Evolutionary conservation across 2,329 filamentous ascomycete species (phyloP).

Genomic region (Neonectria faginata): DNA sequence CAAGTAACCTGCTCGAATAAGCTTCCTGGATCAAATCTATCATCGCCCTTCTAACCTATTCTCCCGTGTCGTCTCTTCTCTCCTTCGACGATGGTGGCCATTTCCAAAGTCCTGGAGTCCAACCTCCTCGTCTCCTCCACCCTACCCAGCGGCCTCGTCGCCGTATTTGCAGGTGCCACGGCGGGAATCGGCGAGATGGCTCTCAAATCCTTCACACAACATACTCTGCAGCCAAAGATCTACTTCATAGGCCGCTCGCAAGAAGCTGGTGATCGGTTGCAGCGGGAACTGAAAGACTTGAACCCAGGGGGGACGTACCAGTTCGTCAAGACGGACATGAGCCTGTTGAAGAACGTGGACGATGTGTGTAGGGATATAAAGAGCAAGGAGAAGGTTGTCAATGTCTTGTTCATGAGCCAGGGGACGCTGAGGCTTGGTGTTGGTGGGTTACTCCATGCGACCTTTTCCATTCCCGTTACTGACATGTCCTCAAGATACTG

Average conservation of each 20-base stretch:
- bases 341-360: slow-evolving; percentile 64
- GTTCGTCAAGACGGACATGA: slow-evolving; percentile 63
- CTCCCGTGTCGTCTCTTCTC: not conserved
- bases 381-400: slow-evolving; percentile 56
- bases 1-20: not conserved
- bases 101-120: slow-evolving; percentile 28
- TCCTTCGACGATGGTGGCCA: slow-evolving; percentile 29
- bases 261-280: slow-evolving; percentile 52
- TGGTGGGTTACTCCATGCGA: slow-evolving; percentile 15
- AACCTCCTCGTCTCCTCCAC: slow-evolving; percentile 28
- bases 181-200: slow-evolving; percentile 65
- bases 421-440: slow-evolving; percentile 49
- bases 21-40: not conserved
- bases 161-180: slow-evolving; percentile 66
- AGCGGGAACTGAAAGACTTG: slow-evolving; percentile 54
- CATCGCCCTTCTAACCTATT: not conserved
- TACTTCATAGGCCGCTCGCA: slow-evolving; percentile 64
- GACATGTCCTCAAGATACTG: slow-evolving; percentile 57
- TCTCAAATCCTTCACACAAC: slow-evolving; percentile 58
- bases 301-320: slow-evolving; percentile 58
- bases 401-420: slow-evolving; percentile 60
- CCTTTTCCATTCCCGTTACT: not conserved
- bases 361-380: slow-evolving; percentile 59
- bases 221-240: slow-evolving; percentile 56
- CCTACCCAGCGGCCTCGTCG: slow-evolving; percentile 49